Evolutionary conservation across 495 filamentous ascomycete species (phyloP), one percentile per base, ranked within the genome.

Genomic region (Sordaria brevicollis): DNA sequence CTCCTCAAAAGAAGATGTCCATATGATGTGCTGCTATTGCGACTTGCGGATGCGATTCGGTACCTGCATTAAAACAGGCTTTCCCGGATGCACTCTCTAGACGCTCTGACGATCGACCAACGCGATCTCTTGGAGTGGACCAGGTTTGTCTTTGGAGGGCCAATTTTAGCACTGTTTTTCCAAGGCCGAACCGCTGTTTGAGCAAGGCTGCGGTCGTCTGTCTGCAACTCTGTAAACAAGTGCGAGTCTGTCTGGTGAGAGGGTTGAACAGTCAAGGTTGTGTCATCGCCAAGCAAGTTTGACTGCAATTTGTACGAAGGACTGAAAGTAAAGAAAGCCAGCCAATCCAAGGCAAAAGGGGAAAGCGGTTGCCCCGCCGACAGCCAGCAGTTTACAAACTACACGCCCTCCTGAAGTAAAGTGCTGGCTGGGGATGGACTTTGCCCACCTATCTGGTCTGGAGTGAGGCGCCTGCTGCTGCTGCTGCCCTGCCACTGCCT

Each of bases 321-420:
- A n/a, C 21, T 10, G 1, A 11, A 65, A 65, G 62, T 65, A 6
- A 65, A 65, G 31, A 65, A 67, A 35, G 34, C 31, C 19, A 49
- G 21, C 43, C 35, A 29, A 25, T 41, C 21, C 70, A 69, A 39
- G 29, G 36, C 33, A 38, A 72, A 72, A 69, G 66, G 34, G 72
- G 71, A 74, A 74, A 68, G n/a, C 65, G 37, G 77, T 79, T 79
- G 77, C 76, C 76, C 71, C 15, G 77, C 39, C 76, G 71, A 79
- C 77, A 69, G 77, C 39, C 76, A 70, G 78, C 77, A 69, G 77
- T 79, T 78, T 78, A 79, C 77, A 73, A 73, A 31, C 66, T 36
- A 67, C 69, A 62, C 43, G 1, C 43, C 49, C 49, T 57, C 49
- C 49, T 57, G 49, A n/a, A n/a, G n/a, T n/a, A n/a, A n/a, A 57